Conservation (phyloP, 1,139 yeast species). For the Geotrichum klebahnii region DNA sequence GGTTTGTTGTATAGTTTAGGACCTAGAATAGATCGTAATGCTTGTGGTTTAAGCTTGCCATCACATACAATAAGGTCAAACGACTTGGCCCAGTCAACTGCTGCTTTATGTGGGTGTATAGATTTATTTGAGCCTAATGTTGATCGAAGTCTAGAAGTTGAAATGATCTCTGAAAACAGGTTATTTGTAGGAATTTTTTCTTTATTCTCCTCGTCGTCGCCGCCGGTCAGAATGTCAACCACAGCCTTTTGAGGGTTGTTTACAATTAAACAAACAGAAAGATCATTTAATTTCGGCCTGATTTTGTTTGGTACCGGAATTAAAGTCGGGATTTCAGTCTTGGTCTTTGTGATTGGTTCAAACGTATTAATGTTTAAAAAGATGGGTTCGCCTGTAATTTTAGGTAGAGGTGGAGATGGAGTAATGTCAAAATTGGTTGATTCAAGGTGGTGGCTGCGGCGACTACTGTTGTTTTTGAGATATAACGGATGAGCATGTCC, state of each 20-base stretch:
- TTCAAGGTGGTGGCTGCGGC: too few species aligned
- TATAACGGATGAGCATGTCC: slow-evolving; percentile 14
- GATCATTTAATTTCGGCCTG: slow-evolving; percentile 24
- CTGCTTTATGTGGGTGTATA: slow-evolving; percentile 20
- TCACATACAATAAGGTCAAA: slow-evolving; percentile 31
- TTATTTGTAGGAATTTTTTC: slow-evolving; percentile 28
- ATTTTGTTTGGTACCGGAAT: slow-evolving; percentile 29
- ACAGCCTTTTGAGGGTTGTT: slow-evolving; percentile 30
- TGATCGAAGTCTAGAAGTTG: slow-evolving; percentile 29
- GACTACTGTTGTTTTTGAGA: slow-evolving; percentile 1
- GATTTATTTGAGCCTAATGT: slow-evolving; percentile 22
- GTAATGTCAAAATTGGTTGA: too few species aligned
- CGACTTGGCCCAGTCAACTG: slow-evolving; percentile 22
- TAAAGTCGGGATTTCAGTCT: slow-evolving; percentile 26
- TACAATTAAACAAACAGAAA: slow-evolving; percentile 30
- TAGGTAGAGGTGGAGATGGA: not conserved
- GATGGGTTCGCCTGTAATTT: slow-evolving; percentile 15
- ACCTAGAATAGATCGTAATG: slow-evolving; percentile 29
- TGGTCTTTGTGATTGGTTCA: slow-evolving; percentile 8
- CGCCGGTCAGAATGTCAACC: slow-evolving; percentile 25
- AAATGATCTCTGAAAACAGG: slow-evolving; percentile 30
- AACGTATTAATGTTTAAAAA: slow-evolving; percentile 15
- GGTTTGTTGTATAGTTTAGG: slow-evolving; percentile 27
- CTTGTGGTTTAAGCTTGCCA: slow-evolving; percentile 25
- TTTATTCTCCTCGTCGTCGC: too few species aligned